Conservation (phyloP, 257 asterid species). For the Nicotiana attenuata region DNA sequence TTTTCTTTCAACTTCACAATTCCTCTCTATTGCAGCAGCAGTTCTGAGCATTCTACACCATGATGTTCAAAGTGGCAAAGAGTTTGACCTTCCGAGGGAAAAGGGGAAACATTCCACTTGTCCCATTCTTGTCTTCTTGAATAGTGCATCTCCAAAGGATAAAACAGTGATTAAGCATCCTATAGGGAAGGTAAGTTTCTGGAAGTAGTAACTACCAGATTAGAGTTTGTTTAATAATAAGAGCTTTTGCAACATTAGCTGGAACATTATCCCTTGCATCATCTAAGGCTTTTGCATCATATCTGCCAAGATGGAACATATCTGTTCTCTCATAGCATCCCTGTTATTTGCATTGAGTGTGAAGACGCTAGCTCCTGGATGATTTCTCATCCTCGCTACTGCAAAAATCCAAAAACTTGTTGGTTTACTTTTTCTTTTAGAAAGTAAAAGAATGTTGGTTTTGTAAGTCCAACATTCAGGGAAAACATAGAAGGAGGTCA, state of each 20-base stretch:
- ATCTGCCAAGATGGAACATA: slow-evolving; percentile 43
- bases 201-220: not conserved
- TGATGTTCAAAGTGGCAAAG: not conserved
- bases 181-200: not conserved
- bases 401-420: slow-evolving; percentile 8
- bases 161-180: not conserved
- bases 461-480: not conserved
- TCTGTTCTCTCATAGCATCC: slow-evolving; percentile 66
- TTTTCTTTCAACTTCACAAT: not conserved
- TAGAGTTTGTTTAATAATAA: not conserved
- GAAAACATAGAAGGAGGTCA: not conserved
- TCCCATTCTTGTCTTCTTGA: not conserved
- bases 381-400: slow-evolving; percentile 78
- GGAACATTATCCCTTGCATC: not conserved
- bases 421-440: not conserved
- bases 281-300: slow-evolving; percentile 38
- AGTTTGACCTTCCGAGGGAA: not conserved
- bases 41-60: not conserved
- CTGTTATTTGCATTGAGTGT: slow-evolving; percentile 46
- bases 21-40: not conserved
- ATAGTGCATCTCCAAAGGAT: not conserved
- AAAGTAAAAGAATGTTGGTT: not conserved
- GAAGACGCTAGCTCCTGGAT: slow-evolving; percentile 56
- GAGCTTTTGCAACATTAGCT: not conserved
- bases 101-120: not conserved